Base-by-base conservation (phyloP, 345 rosid species). In the Gossypium longicalyx region DNA sequence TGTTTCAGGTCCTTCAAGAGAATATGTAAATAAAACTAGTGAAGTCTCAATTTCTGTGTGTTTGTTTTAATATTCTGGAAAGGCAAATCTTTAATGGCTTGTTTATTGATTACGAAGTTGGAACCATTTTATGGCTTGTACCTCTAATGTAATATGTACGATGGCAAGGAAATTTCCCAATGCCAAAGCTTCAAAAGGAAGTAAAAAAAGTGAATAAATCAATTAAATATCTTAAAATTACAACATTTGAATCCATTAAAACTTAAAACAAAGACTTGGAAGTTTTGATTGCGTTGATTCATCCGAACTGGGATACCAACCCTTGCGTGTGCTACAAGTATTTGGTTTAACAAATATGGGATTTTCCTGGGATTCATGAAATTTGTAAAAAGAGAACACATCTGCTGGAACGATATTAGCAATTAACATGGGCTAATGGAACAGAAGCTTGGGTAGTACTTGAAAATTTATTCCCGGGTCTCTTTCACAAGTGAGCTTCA, bases 111-210 rank as follows among this genome's bases (percentile, higher is more conserved):
- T 60, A 65, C 69, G 67, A 78, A 22, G 70, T 61, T 73, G 67
- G 76, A 75, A 64, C 51, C 78, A 65, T 2, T 48, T 48, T 43
- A 45, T 62, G 22, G 41, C 20, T 3, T 27, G 83, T 84, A 80
- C 79, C 43, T 66, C 8, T 29, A 84, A 34, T 34, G 41, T 34
- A 34, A 78, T 78, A 45, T 4, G 71, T 17, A 70, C 79, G 75
- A 68, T 23, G 38, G 16, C 5, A 43, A 77, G 86, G 90, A 87
- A 87, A 77, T 69, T 87, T 87, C 88, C 79, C 44, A 38, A 72
- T 25, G 56, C 74, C 67, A 65, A 38, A 68, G 45, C 34, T 61
- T 64, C 2, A 57, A 75, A 16, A 10, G 19, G 54, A 49, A 74
- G 41, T 19, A 19, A 67, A 74, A 70, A 10, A 59, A 3, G 23